Evolutionary conservation across 306 rosid species (phyloP).

Genomic region (Vachellia pachyceras): DNA sequence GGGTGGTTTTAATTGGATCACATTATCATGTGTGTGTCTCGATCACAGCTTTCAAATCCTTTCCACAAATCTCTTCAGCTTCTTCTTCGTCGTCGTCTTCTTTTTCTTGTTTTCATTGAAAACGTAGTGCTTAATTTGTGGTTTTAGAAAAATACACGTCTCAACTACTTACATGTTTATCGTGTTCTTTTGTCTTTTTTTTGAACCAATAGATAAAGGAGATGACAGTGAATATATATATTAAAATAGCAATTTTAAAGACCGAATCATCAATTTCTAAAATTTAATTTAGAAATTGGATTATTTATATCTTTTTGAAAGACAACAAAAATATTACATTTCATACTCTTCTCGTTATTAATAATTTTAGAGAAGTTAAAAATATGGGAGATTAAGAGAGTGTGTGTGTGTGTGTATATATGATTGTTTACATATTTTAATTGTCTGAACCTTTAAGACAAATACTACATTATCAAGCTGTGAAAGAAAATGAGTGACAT

Average conservation of each 20-base stretch:
- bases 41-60: neutral
- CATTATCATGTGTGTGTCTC: neutral
- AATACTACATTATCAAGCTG: too few relatives aligned
- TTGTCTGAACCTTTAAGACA: too few relatives aligned
- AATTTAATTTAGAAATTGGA: neutral
- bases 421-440: too few relatives aligned
- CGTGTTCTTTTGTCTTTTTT: neutral
- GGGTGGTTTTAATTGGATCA: neutral
- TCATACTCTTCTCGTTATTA: neutral
- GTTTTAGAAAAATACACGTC: neutral
- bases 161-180: neutral
- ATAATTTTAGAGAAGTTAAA: too few relatives aligned
- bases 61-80: conserved; percentile 59
- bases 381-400: too few relatives aligned
- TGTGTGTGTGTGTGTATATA: too few relatives aligned
- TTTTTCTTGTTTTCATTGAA: neutral
- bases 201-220: neutral
- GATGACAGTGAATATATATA: neutral
- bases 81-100: conserved; percentile 3
- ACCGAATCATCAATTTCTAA: neutral
- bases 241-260: neutral
- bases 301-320: neutral
- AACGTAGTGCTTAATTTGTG: neutral
- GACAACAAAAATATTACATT: neutral
- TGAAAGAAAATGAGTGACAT: too few relatives aligned